These are phyloP conservation scores for Trichophyton schoenleinii DNA, from an alignment of 2,329 filamentous ascomycete genomes.

Conservation along the genomic window DNA sequence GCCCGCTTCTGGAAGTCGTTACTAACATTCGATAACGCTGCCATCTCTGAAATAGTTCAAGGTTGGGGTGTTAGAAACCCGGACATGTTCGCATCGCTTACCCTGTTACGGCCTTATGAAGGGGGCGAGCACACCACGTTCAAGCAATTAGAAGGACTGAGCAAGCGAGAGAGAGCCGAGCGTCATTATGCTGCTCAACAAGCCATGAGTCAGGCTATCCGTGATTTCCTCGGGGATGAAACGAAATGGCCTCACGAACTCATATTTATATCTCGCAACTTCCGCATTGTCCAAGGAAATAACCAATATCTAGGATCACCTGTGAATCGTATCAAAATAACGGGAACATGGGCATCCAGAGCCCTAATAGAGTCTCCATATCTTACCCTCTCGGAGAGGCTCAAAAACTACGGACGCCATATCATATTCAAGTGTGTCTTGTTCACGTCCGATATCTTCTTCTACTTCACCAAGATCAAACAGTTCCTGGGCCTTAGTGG, in stretches of 20 bases:
- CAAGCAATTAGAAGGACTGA: conserved; percentile 40
- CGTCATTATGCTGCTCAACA: conserved; percentile 69
- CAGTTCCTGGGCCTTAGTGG: conserved; percentile 65
- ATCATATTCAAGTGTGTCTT: conserved; percentile 70
- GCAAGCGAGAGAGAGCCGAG: conserved; percentile 43
- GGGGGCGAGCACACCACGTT: conserved; percentile 62
- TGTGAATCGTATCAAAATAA: conserved; percentile 86
- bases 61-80: conserved; percentile 81
- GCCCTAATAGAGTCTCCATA: conserved; percentile 66
- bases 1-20: conserved; percentile 85
- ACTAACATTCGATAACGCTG: conserved; percentile 82
- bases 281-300: conserved; percentile 86
- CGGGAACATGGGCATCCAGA: conserved; percentile 75
- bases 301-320: conserved; percentile 83
- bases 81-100: conserved; percentile 84
- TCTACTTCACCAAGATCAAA: conserved; percentile 65
- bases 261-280: conserved; percentile 81
- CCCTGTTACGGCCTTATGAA: conserved; percentile 78
- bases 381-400: conserved; percentile 48
- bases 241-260: conserved; percentile 82
- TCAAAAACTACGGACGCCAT: conserved; percentile 62
- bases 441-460: conserved; percentile 63
- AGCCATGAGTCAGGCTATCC: conserved; percentile 58
- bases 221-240: conserved; percentile 70
- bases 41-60: conserved; percentile 57